Conservation (phyloP, 2,329 filamentous ascomycete species). For the Clonostachys solani region DNA sequence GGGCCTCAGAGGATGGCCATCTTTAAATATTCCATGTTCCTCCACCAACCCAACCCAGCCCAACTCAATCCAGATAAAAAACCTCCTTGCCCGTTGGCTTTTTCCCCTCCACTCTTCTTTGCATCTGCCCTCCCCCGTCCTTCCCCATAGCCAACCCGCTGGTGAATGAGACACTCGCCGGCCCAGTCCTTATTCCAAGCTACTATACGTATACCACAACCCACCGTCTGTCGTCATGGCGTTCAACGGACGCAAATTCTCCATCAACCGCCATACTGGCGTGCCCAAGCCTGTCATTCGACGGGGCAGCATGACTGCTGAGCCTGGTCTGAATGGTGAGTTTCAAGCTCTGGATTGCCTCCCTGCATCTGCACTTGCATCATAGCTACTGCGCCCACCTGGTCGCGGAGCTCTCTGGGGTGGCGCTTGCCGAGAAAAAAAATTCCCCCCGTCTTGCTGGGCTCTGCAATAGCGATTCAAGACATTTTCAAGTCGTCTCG, state of each 20-base stretch:
- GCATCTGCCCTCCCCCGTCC: not conserved
- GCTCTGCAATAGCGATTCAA: too few species aligned
- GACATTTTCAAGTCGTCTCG: too few species aligned
- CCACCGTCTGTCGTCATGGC: constrained; percentile 2
- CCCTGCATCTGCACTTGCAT: too few species aligned
- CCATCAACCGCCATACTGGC: constrained; percentile 63
- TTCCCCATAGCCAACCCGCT: not conserved
- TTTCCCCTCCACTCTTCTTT: not conserved
- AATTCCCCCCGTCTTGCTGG: too few species aligned
- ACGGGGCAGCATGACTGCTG: constrained; percentile 51
- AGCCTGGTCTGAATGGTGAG: constrained; percentile 53
- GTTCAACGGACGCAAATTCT: constrained; percentile 58
- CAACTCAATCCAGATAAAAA: too few species aligned
- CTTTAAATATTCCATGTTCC: too few species aligned
- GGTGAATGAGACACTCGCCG: too few species aligned
- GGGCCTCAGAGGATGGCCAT: too few species aligned
- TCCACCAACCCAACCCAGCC: not conserved
- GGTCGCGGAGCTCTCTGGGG: too few species aligned
- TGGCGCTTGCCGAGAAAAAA: too few species aligned
- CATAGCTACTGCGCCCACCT: too few species aligned
- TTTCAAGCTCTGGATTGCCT: constrained; percentile 1
- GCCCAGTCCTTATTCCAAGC: not conserved
- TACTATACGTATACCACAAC: not conserved
- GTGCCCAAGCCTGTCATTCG: constrained; percentile 48
- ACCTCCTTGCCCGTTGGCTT: not conserved